Base-by-base conservation (phyloP, 2,329 filamentous ascomycete genomes). In the Aspergillus flavus region DNA sequence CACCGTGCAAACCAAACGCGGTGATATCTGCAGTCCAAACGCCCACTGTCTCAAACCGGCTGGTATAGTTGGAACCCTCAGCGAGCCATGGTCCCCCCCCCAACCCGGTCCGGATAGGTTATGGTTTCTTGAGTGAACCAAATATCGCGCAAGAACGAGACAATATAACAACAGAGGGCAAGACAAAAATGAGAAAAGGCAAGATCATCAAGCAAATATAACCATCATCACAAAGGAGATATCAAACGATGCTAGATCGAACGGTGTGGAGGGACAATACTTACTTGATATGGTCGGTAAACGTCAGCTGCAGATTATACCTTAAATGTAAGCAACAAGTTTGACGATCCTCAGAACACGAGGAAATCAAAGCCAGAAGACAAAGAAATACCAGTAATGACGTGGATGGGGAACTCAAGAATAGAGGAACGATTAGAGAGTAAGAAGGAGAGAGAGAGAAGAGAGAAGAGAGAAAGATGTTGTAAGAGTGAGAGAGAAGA, bases 261-360 rank as follows among this genome's bases (percentile, higher is more conserved):
- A 62, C 61, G 2, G 16, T 32, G 28, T 32, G 16, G 11, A 65
- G 61, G 56, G 63, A 57, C 48, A 41, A 52, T 52, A 80, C 79
- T 79, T 78, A 82, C 80, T 78, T 80, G 77, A 68, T 75, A 73
- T 67, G 80, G 80, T 66, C 80, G 80, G 75, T 82, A 82, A 61
- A 81, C 78, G 80, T 82, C 80, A 66, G 79, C 80, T 80, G 71
- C 57, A 66, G 63, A 64, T 60, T 65, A 69, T 58, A 66, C 72
- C 67, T 68, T 48, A 60, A 64, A 64, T 57, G 67, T 69, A 68
- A 70, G 64, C 66, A 61, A 64, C 41, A 56, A 62, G 52, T 62
- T 53, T 60, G 64, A 53, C 59, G 55, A 61, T 58, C 56, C 57
- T 63, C 46, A 57, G 63, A 41, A 66, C 59, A 69, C 48, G 50